phyloP scores from a whole-genome alignment of 2,329 filamentous ascomycete species.

The Endothia cerciana region DNA sequence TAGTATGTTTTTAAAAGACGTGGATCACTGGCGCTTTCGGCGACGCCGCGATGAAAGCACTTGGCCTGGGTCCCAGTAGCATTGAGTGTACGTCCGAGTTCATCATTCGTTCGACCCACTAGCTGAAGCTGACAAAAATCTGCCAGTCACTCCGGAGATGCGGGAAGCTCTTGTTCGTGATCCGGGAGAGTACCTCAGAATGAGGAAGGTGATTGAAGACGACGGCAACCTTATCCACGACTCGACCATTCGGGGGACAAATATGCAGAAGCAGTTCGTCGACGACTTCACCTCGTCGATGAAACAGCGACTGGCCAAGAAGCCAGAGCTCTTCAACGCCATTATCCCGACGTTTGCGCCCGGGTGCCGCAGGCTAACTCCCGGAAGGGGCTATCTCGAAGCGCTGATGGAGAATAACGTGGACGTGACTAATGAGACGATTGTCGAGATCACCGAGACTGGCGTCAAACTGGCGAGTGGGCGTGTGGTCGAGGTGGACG shows the following conservation, averaged over 20 bases:
- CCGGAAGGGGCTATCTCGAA: constrained; percentile 51
- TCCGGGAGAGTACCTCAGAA: constrained; percentile 43
- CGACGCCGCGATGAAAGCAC: constrained; percentile 46
- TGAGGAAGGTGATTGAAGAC: constrained; percentile 50
- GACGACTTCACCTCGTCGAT: constrained; percentile 43
- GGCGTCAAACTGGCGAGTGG: constrained; percentile 39
- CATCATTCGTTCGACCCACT: background rate
- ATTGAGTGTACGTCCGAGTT: constrained; percentile 42
- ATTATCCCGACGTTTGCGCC: constrained; percentile 49
- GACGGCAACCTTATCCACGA: constrained; percentile 49
- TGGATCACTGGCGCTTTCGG: constrained; percentile 54
- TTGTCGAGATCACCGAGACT: constrained; percentile 39
- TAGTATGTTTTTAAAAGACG: constrained; percentile 36
- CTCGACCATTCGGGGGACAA: constrained; percentile 42
- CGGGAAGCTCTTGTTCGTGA: constrained; percentile 42
- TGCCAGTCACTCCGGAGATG: constrained; percentile 44
- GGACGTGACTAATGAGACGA: constrained; percentile 42
- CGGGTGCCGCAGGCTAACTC: constrained; percentile 51
- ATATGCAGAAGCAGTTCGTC: constrained; percentile 41
- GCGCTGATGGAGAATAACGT: constrained; percentile 47
- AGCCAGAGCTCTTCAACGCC: constrained; percentile 48
- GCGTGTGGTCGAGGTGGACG: constrained; percentile 45
- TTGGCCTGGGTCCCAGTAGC: constrained; percentile 46
- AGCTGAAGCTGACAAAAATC: constrained; percentile 4
- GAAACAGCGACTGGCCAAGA: constrained; percentile 44